A percentile compares a stretch with the other conserved stretches of the same genome.
Conservation (phyloP, 352 stramenopile genomes). For the Aphanomyces astaci region DNA sequence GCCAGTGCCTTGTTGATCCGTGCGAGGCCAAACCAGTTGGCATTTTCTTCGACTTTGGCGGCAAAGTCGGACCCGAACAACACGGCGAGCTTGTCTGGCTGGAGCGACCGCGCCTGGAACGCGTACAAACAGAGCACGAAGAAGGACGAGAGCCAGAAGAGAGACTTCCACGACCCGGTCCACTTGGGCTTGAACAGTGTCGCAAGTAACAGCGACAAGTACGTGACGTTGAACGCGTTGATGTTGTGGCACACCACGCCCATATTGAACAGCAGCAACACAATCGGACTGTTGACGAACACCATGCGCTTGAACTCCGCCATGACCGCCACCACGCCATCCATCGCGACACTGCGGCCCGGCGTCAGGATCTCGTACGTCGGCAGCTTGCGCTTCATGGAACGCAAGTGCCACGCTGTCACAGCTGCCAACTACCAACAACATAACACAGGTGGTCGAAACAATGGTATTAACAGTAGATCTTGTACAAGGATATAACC, state of each 20-base stretch:
- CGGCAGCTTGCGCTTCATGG: slow-evolving; percentile 56
- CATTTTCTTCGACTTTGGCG: background rate
- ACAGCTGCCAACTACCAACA: slow-evolving; percentile 51
- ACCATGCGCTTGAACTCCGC: slow-evolving; percentile 4
- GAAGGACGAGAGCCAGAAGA: slow-evolving; percentile 22
- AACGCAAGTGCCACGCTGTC: slow-evolving; percentile 78
- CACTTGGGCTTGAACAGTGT: slow-evolving; percentile 15
- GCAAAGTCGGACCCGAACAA: background rate
- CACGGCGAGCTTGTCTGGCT: slow-evolving; percentile 8
- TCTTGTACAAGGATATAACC: too few relatives aligned
- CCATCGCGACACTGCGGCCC: slow-evolving; percentile 11
- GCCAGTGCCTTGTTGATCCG: slow-evolving; percentile 1
- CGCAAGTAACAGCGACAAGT: background rate
- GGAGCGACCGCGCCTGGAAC: slow-evolving; percentile 15
- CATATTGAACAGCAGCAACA: slow-evolving; percentile 21
- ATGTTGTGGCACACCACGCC: slow-evolving; percentile 21
- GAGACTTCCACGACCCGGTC: slow-evolving; percentile 13
- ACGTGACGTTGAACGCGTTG: slow-evolving; percentile 22
- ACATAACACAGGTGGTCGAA: too few relatives aligned
- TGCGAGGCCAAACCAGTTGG: slow-evolving; percentile 13
- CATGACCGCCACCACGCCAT: background rate
- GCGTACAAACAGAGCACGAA: slow-evolving; percentile 14
- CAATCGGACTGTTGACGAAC: slow-evolving; percentile 20
- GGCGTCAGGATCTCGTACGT: slow-evolving; percentile 47
- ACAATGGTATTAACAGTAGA: too few relatives aligned